Base-by-base conservation (phyloP, 2,329 filamentous ascomycete genomes). In the Parastagonospora avenae region DNA sequence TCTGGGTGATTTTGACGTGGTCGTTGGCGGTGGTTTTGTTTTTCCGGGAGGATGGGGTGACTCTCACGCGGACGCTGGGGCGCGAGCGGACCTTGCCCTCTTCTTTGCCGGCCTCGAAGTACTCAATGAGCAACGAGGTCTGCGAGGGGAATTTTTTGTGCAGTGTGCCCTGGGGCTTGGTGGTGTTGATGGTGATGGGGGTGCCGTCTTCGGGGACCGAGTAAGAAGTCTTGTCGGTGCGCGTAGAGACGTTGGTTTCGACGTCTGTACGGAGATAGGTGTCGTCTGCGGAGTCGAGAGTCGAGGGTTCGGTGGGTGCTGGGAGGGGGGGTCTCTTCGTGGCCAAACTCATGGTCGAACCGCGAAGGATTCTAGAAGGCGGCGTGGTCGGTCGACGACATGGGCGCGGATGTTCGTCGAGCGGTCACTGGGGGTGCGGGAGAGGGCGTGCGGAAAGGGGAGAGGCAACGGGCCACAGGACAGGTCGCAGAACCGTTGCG, bases 41-140 rank as follows among this genome's bases (percentile, higher is more conserved):
- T 68, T 80, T 85, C 72, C 80, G 82, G 59, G 76, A 78, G 19
- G 81, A 81, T 11, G 92, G 92, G 11, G 91, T 95, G 55, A 96
- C 83, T 62, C 87, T 84, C 46, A 91, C 88, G 62, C 88, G 79
- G 46, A 97, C 91, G 71, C 91, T 96, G 10, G 92, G 92, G 63
- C 89, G 87, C 64, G 89, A 87, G 63, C 85, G 83, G 30, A 80
- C 77, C 66, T 76, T 81, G 66, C 75, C 80, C 63, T 80, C 80
- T 49, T 83, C 77, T 73, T 90, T 92, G 57, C 87, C 85, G 61
- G 86, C 90, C 76, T 96, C 92, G 68, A 95, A 97, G 75, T 96
- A 96, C 77, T 97, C 92, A 67, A 97, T 97, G 65, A 97, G 81
- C 60, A 97, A 81, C 49, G 91, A 95, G 32, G 92, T 96, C 77